A percentile compares a stretch with the other conserved stretches of the same genome.
Conservation (phyloP, 495 filamentous ascomycete genomes). For the Bombardia bombarda region DNA sequence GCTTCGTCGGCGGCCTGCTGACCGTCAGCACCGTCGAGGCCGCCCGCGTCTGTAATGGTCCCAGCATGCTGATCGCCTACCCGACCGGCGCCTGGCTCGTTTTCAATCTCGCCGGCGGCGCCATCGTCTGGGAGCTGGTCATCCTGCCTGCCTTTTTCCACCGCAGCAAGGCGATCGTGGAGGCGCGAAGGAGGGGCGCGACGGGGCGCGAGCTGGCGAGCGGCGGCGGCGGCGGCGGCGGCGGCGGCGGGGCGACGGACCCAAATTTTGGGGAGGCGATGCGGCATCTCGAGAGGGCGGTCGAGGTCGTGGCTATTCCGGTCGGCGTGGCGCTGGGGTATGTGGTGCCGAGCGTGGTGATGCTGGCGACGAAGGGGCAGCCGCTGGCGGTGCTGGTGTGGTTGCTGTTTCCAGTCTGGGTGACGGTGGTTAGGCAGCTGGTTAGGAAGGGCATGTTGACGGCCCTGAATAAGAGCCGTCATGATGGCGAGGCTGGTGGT, state of each 20-base stretch:
- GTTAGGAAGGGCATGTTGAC: slow-evolving; percentile 14
- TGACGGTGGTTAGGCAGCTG: slow-evolving; percentile 22
- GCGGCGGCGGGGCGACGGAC: slow-evolving; percentile 15
- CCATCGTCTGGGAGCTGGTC: slow-evolving; percentile 33
- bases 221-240: too few species aligned
- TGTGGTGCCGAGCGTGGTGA: slow-evolving; percentile 39
- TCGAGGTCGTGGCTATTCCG: slow-evolving; percentile 33
- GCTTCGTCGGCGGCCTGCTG: slow-evolving; percentile 25
- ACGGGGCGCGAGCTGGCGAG: not conserved
- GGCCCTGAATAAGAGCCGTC: slow-evolving; percentile 3
- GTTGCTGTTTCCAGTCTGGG: slow-evolving; percentile 36
- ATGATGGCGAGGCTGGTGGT: not conserved
- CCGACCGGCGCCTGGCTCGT: slow-evolving; percentile 31
- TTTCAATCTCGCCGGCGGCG: slow-evolving; percentile 32
- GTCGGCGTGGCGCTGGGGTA: slow-evolving; percentile 28
- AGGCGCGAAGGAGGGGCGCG: slow-evolving; percentile 7
- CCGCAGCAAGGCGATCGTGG: slow-evolving; percentile 19
- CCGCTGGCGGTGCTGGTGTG: slow-evolving; percentile 58
- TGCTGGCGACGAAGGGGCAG: slow-evolving; percentile 41
- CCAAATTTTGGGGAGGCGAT: slow-evolving; percentile 19
- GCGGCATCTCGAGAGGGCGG: slow-evolving; percentile 23
- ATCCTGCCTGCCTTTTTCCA: slow-evolving; percentile 34
- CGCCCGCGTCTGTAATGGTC: slow-evolving; percentile 28
- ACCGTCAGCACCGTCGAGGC: slow-evolving; percentile 31
- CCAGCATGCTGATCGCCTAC: slow-evolving; percentile 22